Conservation (phyloP, 2,329 filamentous ascomycete genomes). For the Emericellopsis atlantica region DNA sequence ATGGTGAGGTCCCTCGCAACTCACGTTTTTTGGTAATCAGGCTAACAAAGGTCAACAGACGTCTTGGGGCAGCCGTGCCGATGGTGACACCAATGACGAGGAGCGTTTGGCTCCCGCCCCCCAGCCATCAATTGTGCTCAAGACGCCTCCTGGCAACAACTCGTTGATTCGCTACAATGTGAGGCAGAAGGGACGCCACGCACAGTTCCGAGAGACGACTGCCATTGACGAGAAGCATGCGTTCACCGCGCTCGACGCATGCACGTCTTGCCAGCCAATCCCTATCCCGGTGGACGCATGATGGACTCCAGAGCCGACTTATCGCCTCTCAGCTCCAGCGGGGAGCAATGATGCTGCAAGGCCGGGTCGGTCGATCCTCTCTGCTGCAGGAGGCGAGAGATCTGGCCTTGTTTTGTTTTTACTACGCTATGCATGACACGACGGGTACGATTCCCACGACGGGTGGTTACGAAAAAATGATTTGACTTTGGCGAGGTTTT, state of each 20-base stretch:
- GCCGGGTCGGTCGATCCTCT: no score
- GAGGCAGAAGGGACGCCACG: conserved; percentile 24
- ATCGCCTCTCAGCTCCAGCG: no score
- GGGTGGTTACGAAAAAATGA: no score
- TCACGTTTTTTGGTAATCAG: conserved; percentile 1
- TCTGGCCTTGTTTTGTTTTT: no score
- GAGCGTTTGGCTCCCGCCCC: conserved; percentile 48
- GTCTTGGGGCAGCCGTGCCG: conserved; percentile 88
- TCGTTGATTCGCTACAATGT: conserved; percentile 33
- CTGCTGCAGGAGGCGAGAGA: no score
- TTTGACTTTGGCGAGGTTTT: no score
- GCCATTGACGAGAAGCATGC: conserved; percentile 8
- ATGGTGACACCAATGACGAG: conserved; percentile 74
- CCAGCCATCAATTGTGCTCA: conserved; percentile 25
- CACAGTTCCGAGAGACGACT: conserved; percentile 7
- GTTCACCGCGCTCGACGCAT: conserved; percentile 11
- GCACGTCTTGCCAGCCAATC: conserved; percentile 20
- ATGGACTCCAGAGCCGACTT: no score
- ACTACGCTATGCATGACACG: no score
- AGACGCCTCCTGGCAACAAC: conserved; percentile 27
- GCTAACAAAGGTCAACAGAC: conserved; percentile 44
- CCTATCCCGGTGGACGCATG: no score
- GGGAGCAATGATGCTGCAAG: no score
- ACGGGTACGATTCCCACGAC: no score
- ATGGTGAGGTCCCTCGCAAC: conserved; percentile 47